These are phyloP conservation scores for Hevea brasiliensis DNA, from an alignment of 345 rosid species.

Conservation along the genomic window DNA sequence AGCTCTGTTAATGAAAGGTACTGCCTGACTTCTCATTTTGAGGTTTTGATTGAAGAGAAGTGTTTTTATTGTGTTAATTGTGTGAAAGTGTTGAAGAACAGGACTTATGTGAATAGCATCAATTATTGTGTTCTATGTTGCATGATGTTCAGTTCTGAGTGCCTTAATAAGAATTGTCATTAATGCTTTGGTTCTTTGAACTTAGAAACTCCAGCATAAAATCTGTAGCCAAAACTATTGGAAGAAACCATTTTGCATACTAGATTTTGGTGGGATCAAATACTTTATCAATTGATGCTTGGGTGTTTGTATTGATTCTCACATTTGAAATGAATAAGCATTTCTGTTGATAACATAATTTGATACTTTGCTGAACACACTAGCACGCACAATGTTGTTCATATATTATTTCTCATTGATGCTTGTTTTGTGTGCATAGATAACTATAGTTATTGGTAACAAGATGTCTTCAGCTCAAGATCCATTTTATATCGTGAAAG, in stretches of 20 bases:
- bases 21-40: no score
- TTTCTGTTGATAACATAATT: background rate
- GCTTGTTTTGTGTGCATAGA: background rate
- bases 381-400: background rate
- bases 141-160: background rate
- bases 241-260: no score
- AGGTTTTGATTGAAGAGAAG: no score
- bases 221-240: no score
- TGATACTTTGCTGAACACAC: background rate
- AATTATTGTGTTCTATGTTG: no score
- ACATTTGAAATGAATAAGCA: background rate
- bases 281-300: no score
- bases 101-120: no score
- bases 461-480: slow-evolving; percentile 97
- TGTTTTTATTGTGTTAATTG: no score
- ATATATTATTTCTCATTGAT: background rate
- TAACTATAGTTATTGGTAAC: background rate
- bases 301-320: background rate
- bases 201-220: background rate
- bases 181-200: background rate
- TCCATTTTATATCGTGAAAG: slow-evolving; percentile 96
- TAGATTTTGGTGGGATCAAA: no score
- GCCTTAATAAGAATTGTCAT: no score
- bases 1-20: no score
- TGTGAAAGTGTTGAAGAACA: no score